Conservation (phyloP, 352 stramenopile genomes). For the Aphanomyces invadans region DNA sequence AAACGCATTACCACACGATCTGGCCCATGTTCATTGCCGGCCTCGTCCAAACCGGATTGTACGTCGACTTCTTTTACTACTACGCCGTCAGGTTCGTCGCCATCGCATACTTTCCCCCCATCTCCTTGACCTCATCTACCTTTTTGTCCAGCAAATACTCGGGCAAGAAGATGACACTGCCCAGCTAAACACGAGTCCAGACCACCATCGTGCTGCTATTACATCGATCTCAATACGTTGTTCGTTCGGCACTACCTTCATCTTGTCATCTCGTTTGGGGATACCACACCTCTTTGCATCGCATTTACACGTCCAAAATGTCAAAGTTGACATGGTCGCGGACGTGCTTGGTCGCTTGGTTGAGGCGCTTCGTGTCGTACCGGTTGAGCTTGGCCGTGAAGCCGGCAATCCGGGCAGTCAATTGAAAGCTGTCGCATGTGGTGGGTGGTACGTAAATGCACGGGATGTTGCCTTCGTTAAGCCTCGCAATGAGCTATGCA, state of each 20-base stretch:
- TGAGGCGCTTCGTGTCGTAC: constrained; percentile 61
- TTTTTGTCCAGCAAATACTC: constrained; percentile 71
- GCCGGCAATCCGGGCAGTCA: constrained; percentile 63
- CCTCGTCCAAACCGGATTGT: constrained; percentile 97
- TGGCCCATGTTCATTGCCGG: constrained; percentile 98
- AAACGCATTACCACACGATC: constrained; percentile 96
- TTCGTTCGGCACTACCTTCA: no score
- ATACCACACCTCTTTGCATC: no score
- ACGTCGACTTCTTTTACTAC: constrained; percentile 99
- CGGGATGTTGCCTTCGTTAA: constrained; percentile 77
- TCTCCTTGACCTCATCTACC: constrained; percentile 22
- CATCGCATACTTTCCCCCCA: neutral
- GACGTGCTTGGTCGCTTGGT: constrained; percentile 74
- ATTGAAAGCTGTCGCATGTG: constrained; percentile 81
- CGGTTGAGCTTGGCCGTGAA: constrained; percentile 79
- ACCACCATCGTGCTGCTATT: neutral
- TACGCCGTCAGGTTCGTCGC: constrained; percentile 86
- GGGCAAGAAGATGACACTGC: constrained; percentile 86
- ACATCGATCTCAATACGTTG: no score
- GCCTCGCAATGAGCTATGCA: constrained; percentile 44
- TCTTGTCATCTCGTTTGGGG: no score
- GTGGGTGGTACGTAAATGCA: constrained; percentile 82
- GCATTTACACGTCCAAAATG: constrained; percentile 24
- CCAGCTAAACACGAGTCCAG: constrained; percentile 41
- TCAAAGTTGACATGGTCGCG: constrained; percentile 77